Conservation (phyloP, 2,329 filamentous ascomycete species). For the Nemania sp. region DNA sequence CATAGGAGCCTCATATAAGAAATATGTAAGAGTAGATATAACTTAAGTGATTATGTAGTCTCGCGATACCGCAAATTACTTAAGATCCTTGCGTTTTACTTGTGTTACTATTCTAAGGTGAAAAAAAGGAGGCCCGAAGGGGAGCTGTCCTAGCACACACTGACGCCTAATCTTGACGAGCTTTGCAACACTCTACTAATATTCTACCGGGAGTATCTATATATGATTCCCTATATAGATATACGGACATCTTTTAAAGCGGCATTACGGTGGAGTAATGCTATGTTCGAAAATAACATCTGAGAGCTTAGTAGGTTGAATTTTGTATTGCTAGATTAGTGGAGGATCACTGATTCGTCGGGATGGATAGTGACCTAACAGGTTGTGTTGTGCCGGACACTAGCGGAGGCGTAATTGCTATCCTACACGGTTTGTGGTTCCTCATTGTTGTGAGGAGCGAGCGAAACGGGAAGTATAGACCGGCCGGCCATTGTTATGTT, state of each 20-base stretch:
- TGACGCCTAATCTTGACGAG: conserved; percentile 1
- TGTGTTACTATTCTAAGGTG: too few relatives aligned
- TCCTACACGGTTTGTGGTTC: conserved; percentile 10
- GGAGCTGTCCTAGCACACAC: conserved; percentile 12
- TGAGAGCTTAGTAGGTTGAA: not conserved
- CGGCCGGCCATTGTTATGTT: conserved; percentile 8
- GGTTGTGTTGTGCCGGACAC: conserved; percentile 1
- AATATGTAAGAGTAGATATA: too few relatives aligned
- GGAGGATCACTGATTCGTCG: not conserved
- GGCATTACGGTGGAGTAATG: not conserved
- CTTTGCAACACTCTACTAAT: not conserved
- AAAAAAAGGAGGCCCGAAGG: not conserved
- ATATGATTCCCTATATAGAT: conserved; percentile 11
- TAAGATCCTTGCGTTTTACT: too few relatives aligned
- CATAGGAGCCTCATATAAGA: too few relatives aligned
- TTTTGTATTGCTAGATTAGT: not conserved
- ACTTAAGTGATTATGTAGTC: too few relatives aligned
- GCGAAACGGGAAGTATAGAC: not conserved
- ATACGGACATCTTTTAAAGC: not conserved
- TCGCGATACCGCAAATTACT: too few relatives aligned
- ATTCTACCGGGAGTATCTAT: conserved; percentile 8
- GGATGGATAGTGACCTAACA: conserved; percentile 2
- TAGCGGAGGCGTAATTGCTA: conserved; percentile 1
- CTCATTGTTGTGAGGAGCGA: conserved; percentile 1
- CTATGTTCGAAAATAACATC: conserved; percentile 1